phyloP scores from a whole-genome alignment of 2,329 filamentous ascomycete genomes.

The Fusarium beomiforme region DNA sequence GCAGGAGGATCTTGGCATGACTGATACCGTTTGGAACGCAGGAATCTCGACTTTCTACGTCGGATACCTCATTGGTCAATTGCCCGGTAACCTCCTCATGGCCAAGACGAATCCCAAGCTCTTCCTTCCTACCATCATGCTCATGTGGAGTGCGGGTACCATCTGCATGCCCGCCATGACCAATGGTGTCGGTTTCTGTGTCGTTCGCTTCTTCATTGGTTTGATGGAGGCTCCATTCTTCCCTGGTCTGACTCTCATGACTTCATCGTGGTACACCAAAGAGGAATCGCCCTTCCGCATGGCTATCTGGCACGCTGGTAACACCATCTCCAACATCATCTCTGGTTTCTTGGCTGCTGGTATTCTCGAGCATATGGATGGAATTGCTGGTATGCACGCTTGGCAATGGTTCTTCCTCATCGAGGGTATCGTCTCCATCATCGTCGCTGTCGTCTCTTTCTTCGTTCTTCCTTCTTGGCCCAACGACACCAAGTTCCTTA shows the following conservation, averaged over 20 bases:
- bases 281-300: conserved; percentile 55
- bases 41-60: conserved; percentile 58
- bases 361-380: conserved; percentile 56
- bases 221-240: conserved; percentile 54
- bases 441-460: conserved; percentile 46
- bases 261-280: conserved; percentile 59
- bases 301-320: conserved; percentile 58
- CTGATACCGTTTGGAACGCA: conserved; percentile 50
- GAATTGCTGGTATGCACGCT: conserved; percentile 46
- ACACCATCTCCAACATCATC: conserved; percentile 56
- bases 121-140: conserved; percentile 52
- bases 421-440: conserved; percentile 46
- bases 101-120: conserved; percentile 51
- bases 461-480: conserved; percentile 49
- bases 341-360: conserved; percentile 57
- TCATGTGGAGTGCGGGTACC: conserved; percentile 55
- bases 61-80: conserved; percentile 57
- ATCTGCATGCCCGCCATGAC: conserved; percentile 56
- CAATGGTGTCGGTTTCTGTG: conserved; percentile 40
- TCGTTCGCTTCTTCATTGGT: conserved; percentile 48
- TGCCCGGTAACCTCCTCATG: conserved; percentile 59
- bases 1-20: conserved; percentile 50
- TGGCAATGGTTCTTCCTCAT: conserved; percentile 58
- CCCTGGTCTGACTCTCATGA: conserved; percentile 47
- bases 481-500: conserved; percentile 48